phyloP scores from a whole-genome alignment of 2,329 filamentous ascomycete genomes.

The Colletotrichum siamense region DNA sequence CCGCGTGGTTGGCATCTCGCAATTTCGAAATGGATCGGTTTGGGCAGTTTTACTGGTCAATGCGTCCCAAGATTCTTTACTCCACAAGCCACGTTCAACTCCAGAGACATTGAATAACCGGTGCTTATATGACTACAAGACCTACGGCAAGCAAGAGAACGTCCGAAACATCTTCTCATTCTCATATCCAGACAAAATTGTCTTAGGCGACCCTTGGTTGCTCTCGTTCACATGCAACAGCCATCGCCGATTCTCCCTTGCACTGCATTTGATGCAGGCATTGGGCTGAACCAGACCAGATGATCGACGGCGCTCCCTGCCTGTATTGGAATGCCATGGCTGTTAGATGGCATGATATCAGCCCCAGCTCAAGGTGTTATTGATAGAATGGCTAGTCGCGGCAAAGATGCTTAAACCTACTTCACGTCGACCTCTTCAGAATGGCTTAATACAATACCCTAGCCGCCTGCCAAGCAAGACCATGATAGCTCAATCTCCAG shows the following conservation, averaged over 20 bases:
- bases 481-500: not conserved
- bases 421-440: not conserved
- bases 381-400: not conserved
- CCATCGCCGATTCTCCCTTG: not conserved
- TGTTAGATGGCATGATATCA: not conserved
- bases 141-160: not conserved
- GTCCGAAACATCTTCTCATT: not conserved
- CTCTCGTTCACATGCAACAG: not conserved
- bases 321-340: not conserved
- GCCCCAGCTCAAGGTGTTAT: not conserved
- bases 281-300: not conserved
- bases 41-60: not conserved
- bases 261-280: not conserved
- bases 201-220: not conserved
- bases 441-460: not conserved
- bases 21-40: not conserved
- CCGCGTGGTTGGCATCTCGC: not conserved
- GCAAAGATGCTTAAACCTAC: not conserved
- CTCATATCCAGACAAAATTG: not conserved
- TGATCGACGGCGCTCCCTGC: not conserved
- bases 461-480: not conserved
- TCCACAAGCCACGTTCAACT: not conserved
- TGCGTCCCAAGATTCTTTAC: not conserved
- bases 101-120: not conserved
- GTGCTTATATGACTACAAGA: not conserved